Evolutionary conservation across 176 grass and related monocot species (phyloP).

Genomic region (Juncus inflexus): DNA sequence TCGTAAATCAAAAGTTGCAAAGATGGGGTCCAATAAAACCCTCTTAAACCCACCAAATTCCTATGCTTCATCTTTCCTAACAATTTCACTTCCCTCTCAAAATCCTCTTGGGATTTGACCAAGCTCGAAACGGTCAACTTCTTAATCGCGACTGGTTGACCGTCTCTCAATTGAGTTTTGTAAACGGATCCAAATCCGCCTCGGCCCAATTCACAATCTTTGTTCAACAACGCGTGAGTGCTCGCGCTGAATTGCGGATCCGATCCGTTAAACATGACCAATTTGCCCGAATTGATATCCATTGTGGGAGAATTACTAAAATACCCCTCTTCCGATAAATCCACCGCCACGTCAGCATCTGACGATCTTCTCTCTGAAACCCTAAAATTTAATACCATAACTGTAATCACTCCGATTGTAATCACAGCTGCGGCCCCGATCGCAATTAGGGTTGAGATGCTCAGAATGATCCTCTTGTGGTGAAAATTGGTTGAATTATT

Average conservation of each 20-base stretch:
- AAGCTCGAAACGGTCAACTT: conserved; percentile 97
- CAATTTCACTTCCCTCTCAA: conserved; percentile 92
- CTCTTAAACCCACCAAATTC: conserved; percentile 75
- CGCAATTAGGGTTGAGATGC: conserved; percentile 88
- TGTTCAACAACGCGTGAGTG: conserved; percentile 87
- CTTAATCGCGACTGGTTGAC: conserved; percentile 86
- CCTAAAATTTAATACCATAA: conserved; percentile 79
- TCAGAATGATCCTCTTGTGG: conserved; percentile 93
- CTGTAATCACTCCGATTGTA: conserved; percentile 76
- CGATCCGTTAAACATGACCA: conserved; percentile 91
- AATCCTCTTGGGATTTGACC: conserved; percentile 97
- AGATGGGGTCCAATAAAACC: conserved; percentile 95
- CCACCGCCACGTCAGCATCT: conserved; percentile 11
- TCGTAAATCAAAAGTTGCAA: conserved; percentile 97
- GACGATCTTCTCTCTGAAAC: conserved; percentile 50
- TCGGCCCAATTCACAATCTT: conserved; percentile 95
- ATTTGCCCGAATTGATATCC: conserved; percentile 73
- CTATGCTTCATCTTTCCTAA: conserved; percentile 76
- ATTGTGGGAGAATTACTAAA: conserved; percentile 82
- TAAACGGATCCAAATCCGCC: conserved; percentile 97
- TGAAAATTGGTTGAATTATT: conserved; percentile 27
- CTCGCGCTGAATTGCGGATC: conserved; percentile 92
- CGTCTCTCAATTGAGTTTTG: conserved; percentile 74
- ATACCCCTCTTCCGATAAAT: conserved; percentile 82
- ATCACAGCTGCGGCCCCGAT: conserved; percentile 87